Base-by-base conservation (phyloP, 768 basidiomycete genomes). In the Lactarius sanguifluus region DNA sequence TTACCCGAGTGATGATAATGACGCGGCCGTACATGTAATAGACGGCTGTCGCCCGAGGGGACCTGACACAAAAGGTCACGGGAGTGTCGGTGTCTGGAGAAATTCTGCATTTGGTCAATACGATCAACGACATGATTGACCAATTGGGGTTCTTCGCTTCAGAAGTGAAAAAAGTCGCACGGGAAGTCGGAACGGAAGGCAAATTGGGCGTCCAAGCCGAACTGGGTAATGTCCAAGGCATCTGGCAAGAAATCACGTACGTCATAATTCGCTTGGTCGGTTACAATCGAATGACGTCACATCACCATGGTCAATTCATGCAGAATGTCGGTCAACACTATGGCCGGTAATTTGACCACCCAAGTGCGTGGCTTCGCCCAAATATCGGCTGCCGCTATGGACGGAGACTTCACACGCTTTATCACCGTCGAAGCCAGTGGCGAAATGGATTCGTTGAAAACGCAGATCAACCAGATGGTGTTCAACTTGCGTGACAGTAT, bases 401-500 rank as follows among this genome's bases (percentile, higher is more conserved):
- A 98, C 73, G 96, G 97, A 67, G 97, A 98, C 78, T 98, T 98
- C 78, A 96, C 94, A 28, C 87, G 95, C 20, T 99, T 98, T 83
- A 98, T 99, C 81, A 98, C 97, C 32, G 97, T 99, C 73, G 96
- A 98, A 73, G 97, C 97, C 1, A 90, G 87, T 68, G 97, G 97
- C 60, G 97, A 99, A 78, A 98, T 98, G 97, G 96, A 98, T 78
- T 95, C 93, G 57, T 84, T 99, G 79, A 98, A 99, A 84, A 97
- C 94, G 1, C 96, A 96, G 78, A 96, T 96, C 81, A 96, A 96
- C 72, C 92, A 97, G 78, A 99, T 98, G 97, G 94, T 99, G 64
- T 96, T 93, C 81, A 96, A 96, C 72, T 83, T 99, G 78, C 83
- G 97, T 30, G 96, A 98, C 75, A 89, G 87, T 70, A 97, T 99